phyloP scores from a whole-genome alignment of 345 rosid species.

The Geranium brycei region DNA sequence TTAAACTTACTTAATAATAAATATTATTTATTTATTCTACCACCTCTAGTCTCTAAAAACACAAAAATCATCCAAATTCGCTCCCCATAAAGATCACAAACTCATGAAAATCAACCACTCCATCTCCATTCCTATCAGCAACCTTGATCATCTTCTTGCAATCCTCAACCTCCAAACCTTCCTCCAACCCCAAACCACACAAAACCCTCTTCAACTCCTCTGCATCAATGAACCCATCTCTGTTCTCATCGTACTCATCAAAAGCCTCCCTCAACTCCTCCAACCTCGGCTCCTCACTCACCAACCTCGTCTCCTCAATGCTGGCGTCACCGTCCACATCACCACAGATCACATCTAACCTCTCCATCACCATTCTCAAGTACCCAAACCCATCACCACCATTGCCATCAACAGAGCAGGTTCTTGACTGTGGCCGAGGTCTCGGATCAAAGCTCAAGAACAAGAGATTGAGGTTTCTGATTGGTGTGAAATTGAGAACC shows the following conservation, averaged over 20 bases:
- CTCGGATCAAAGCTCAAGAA: neutral
- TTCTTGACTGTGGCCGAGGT: neutral
- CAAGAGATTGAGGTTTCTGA: neutral
- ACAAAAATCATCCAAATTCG: neutral
- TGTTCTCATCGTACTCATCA: neutral
- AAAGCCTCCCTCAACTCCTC: neutral
- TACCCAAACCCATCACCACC: neutral
- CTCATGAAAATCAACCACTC: constrained; percentile 5
- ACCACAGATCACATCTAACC: neutral
- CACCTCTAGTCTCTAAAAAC: too few relatives aligned
- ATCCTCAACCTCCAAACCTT: neutral
- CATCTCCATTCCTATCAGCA: neutral
- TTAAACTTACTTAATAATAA: too few relatives aligned
- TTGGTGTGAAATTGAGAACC: neutral
- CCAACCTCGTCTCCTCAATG: neutral
- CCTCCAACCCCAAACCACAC: constrained; percentile 6
- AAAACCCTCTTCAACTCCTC: constrained; percentile 4
- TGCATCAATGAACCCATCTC: neutral
- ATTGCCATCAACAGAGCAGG: neutral
- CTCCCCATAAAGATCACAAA: constrained; percentile 6
- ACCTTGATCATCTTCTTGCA: constrained; percentile 7
- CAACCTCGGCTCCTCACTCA: neutral
- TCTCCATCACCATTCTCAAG: neutral
- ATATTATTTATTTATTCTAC: too few relatives aligned
- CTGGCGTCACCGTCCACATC: neutral